These are phyloP conservation scores for Aspergillus egyptiacus DNA, from an alignment of 495 filamentous ascomycete species.

Conservation along the genomic window DNA sequence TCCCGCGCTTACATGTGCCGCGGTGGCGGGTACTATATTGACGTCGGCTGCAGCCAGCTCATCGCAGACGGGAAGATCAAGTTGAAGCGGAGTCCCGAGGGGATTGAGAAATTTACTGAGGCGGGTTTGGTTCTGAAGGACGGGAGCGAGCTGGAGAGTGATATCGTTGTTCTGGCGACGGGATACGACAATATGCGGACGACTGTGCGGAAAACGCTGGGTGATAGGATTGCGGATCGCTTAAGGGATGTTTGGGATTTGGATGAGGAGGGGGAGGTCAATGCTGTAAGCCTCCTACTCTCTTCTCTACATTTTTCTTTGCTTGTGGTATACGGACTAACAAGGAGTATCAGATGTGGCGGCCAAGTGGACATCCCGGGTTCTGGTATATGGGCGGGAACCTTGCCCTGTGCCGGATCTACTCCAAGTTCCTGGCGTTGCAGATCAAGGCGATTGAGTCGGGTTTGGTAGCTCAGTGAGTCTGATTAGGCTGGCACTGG, in stretches of 20 bases:
- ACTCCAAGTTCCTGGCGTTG: slow-evolving; percentile 63
- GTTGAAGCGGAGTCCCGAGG: slow-evolving; percentile 61
- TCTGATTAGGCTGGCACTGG: too few relatives aligned
- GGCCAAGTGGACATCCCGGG: slow-evolving; percentile 60
- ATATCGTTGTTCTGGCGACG: slow-evolving; percentile 76
- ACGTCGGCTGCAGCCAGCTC: slow-evolving; percentile 64
- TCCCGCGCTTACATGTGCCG: slow-evolving; percentile 64
- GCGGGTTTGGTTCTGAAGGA: slow-evolving; percentile 56
- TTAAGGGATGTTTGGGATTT: slow-evolving; percentile 73
- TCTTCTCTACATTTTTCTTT: not conserved
- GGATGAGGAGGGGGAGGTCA: slow-evolving; percentile 69
- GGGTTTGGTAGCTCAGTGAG: slow-evolving; percentile 25
- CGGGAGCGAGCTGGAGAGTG: slow-evolving; percentile 59
- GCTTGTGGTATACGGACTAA: slow-evolving; percentile 9
- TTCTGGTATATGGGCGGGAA: slow-evolving; percentile 83
- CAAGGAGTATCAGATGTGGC: slow-evolving; percentile 52
- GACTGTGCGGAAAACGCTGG: slow-evolving; percentile 54
- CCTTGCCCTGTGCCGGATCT: slow-evolving; percentile 65
- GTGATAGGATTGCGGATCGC: slow-evolving; percentile 60
- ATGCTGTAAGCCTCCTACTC: slow-evolving; percentile 25
- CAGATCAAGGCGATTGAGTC: slow-evolving; percentile 67
- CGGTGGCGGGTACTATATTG: slow-evolving; percentile 76
- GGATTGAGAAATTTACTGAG: slow-evolving; percentile 49
- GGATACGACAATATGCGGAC: slow-evolving; percentile 78
- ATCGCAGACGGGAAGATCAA: slow-evolving; percentile 72